phyloP scores from a whole-genome alignment of 192 early-diverging fungal genomes.

The Coemansia sp. region DNA sequence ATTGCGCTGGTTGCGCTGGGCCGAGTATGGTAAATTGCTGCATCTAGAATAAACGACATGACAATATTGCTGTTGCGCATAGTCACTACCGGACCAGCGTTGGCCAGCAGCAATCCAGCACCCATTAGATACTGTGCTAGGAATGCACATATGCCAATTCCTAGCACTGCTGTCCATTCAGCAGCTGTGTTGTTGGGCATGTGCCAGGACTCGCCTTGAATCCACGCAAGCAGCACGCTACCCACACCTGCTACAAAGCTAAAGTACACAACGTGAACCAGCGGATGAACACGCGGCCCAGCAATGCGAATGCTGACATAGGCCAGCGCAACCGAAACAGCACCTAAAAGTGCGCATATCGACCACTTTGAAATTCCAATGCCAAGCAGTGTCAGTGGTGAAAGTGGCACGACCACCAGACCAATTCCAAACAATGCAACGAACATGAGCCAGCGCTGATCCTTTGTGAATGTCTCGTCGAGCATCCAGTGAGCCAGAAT shows the following conservation, averaged over 20 bases:
- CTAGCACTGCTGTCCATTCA: not conserved
- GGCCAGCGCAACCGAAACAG: constrained; percentile 13
- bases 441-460: not conserved
- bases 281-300: constrained; percentile 17
- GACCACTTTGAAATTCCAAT: constrained; percentile 7
- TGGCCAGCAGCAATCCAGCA: constrained; percentile 27
- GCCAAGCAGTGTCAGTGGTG: constrained; percentile 1
- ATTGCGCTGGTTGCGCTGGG: constrained; percentile 7
- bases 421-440: constrained; percentile 14
- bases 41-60: constrained; percentile 22
- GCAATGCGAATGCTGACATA: constrained; percentile 35
- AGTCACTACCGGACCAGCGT: constrained; percentile 26
- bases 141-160: constrained; percentile 22
- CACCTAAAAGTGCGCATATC: constrained; percentile 23
- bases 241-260: constrained; percentile 15
- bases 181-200: not conserved
- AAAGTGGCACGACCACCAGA: constrained; percentile 13
- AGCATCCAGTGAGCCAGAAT: constrained; percentile 21
- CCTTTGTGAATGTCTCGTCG: constrained; percentile 4
- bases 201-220: constrained; percentile 6
- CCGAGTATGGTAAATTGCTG: constrained; percentile 11
- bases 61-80: constrained; percentile 32
- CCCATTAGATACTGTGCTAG: constrained; percentile 32
- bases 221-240: not conserved
- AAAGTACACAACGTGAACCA: constrained; percentile 36